Base-by-base conservation (phyloP, 2,329 filamentous ascomycete species). In the Botrytis galanthina region DNA sequence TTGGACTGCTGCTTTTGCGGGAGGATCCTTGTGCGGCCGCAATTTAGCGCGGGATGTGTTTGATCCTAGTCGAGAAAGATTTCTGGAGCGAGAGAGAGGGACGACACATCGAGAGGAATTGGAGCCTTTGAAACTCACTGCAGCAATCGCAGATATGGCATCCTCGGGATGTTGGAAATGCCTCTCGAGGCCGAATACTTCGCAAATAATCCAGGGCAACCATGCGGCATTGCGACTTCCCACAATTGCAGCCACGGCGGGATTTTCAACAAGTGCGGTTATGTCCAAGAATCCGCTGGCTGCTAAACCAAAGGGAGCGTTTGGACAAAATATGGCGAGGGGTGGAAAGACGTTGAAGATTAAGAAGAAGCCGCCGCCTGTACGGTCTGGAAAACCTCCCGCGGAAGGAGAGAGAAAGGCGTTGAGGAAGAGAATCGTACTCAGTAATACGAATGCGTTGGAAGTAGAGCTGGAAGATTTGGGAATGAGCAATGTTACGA, bases 391-490 rank as follows among this genome's bases (percentile, higher is more conserved):
- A 29, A 88, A 87, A 82, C 86, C 89, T 26, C 92, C 92, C 32
- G 85, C 85, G 20, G 86, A 89, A 4, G 95, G 95, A 77, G 95
- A 98, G 86, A 90, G 95, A 77, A 97, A 94, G 84, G 93, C 93
- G 42, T 86, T 93, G 81, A 91, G 94, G 77, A 97, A 97, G 85
- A 90, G 93, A 78, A 93, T 99, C 79, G 90, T 97, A 74, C 89
- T 99, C 75, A 95, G 92, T 86, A 99, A 98, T 84, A 92, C 93
- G 82, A 98, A 97, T 84, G 96, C 96, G 68, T 85, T 98, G 54
- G 89, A 91, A 74, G 92, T 98, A 12, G 81, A 85, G 37, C 85
- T 97, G 77, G 83, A 86, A 74, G 87, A 91, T 67, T 80, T 97
- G 72, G 86, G 83, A 20, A 81, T 83, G 16, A 84, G 87, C 75